These are phyloP conservation scores for Chlamydomonas schloesseri DNA, from an alignment of 139 green algal genomes.

Conservation along the genomic window DNA sequence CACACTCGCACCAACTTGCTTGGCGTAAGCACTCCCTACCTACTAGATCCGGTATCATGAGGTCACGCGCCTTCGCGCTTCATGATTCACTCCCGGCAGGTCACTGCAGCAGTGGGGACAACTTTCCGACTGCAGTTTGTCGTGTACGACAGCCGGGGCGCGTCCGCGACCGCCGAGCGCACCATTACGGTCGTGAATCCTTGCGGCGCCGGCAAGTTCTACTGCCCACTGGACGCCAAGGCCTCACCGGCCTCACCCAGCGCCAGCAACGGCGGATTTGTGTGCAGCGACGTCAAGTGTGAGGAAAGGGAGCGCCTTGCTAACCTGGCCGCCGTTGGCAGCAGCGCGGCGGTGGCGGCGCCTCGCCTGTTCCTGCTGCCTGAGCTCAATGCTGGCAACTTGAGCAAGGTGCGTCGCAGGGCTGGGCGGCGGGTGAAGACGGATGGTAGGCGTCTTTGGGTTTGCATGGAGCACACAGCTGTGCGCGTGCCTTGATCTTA, in stretches of 20 bases:
- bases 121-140: not conserved
- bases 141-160: conserved; percentile 1
- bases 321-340: no score
- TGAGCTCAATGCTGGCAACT: not conserved
- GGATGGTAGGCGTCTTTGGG: no score
- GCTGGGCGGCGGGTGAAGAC: no score
- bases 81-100: no score
- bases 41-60: no score
- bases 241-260: no score
- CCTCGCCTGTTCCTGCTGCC: conserved; percentile 22
- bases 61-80: no score
- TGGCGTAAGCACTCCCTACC: no score
- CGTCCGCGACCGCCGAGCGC: not conserved
- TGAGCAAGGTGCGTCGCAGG: not conserved
- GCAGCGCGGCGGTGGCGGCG: not conserved
- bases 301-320: not conserved
- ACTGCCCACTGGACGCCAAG: not conserved
- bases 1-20: no score
- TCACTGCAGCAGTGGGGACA: not conserved
- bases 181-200: not conserved
- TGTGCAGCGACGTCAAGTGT: not conserved
- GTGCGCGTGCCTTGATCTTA: no score
- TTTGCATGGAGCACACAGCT: no score
- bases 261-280: not conserved
- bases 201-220: not conserved